phyloP scores from a whole-genome alignment of 805 yeast species.

The Crinitomyces ghanaensis region DNA sequence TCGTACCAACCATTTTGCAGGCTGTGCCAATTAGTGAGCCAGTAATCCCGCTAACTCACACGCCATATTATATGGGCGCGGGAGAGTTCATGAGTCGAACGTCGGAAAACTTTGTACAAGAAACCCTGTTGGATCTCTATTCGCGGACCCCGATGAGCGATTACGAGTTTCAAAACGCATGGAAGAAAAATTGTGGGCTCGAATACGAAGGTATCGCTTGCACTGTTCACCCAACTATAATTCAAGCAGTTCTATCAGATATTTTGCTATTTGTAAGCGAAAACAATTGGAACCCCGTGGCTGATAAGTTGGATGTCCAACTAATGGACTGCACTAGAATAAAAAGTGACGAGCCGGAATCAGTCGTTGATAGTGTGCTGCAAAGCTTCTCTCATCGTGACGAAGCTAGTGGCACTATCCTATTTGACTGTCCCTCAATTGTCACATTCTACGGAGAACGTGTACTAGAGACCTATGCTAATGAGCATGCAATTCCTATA shows the following conservation, averaged over 20 bases:
- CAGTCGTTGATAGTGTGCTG: slow-evolving; percentile 40
- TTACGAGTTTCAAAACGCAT: slow-evolving; percentile 38
- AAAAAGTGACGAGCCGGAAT: slow-evolving; percentile 29
- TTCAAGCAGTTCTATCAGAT: slow-evolving; percentile 17
- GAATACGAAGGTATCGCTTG: slow-evolving; percentile 36
- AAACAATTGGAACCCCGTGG: slow-evolving; percentile 1
- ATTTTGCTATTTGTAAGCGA: slow-evolving; percentile 18
- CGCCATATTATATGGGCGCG: slow-evolving; percentile 17
- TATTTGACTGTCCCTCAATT: no score
- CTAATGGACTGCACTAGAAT: slow-evolving; percentile 7
- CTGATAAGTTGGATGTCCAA: not conserved
- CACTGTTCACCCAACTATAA: slow-evolving; percentile 20
- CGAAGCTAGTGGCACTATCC: slow-evolving; percentile 11
- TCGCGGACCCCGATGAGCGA: slow-evolving; percentile 42
- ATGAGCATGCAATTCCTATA: slow-evolving; percentile 21
- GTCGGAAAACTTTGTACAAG: slow-evolving; percentile 1
- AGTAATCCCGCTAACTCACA: slow-evolving; percentile 13
- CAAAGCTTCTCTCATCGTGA: slow-evolving; percentile 32
- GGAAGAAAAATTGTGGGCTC: slow-evolving; percentile 48
- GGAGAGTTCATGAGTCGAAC: slow-evolving; percentile 2
- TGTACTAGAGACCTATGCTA: slow-evolving; percentile 32
- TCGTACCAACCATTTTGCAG: slow-evolving; percentile 19
- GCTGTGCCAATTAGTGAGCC: slow-evolving; percentile 7
- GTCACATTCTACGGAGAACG: slow-evolving; percentile 41
- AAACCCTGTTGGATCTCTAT: slow-evolving; percentile 1